phyloP scores from a whole-genome alignment of 2,329 filamentous ascomycete genomes.

The Colletotrichum cereale region DNA sequence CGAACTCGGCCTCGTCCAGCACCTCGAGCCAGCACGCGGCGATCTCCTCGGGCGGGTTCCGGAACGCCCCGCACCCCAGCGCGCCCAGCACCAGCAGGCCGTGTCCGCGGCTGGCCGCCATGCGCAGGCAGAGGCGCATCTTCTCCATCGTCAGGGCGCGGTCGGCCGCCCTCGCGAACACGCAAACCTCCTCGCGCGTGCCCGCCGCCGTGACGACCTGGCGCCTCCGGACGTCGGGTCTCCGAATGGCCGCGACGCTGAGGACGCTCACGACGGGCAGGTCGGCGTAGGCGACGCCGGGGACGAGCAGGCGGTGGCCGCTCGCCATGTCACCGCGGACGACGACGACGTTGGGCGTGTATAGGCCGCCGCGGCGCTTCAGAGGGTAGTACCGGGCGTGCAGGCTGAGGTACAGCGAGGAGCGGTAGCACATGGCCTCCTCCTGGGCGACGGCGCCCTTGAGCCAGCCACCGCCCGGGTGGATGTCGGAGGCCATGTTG shows the following conservation, averaged over 20 bases:
- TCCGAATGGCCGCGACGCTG: conserved; percentile 68
- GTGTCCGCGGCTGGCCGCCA: conserved; percentile 69
- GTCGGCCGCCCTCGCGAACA: conserved; percentile 58
- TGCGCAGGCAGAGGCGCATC: conserved; percentile 71
- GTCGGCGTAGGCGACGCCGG: conserved; percentile 46
- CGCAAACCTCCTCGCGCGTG: conserved; percentile 44
- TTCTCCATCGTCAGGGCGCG: conserved; percentile 70
- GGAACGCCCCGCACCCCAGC: conserved; percentile 76
- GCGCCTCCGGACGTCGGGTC: conserved; percentile 51
- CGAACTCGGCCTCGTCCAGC: conserved; percentile 70
- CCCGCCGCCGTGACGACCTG: conserved; percentile 39
- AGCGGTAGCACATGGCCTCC: conserved; percentile 76
- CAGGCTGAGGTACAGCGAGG: conserved; percentile 64
- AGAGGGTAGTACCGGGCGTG: conserved; percentile 66
- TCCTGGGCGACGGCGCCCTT: conserved; percentile 75
- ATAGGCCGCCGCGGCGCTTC: conserved; percentile 62
- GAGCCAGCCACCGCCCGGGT: conserved; percentile 73
- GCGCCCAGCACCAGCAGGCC: conserved; percentile 74
- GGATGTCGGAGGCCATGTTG: conserved; percentile 72
- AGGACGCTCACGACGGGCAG: conserved; percentile 70
- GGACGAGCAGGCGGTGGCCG: conserved; percentile 60
- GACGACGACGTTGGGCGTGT: conserved; percentile 71
- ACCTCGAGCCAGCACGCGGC: conserved; percentile 73
- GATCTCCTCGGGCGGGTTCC: conserved; percentile 72
- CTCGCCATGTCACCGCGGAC: conserved; percentile 63